phyloP scores from a whole-genome alignment of 163 green algal genomes.

The Picocystis sp. region DNA sequence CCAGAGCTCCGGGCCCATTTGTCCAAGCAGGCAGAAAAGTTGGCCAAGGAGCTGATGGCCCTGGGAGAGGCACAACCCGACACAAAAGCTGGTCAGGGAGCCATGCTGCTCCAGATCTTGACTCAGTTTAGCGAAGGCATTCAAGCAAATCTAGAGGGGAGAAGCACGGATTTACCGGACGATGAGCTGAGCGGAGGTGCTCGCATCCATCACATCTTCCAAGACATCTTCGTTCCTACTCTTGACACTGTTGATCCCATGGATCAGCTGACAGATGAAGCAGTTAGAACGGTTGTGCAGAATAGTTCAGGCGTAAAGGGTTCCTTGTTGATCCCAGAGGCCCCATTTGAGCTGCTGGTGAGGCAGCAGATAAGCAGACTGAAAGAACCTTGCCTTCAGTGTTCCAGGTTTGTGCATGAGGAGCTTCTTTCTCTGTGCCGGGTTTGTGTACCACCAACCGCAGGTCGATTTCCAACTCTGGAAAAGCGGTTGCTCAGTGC shows the following conservation, averaged over 20 bases:
- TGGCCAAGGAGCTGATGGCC: conserved; percentile 11
- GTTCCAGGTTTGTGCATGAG: conserved; percentile 75
- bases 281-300: conserved; percentile 75
- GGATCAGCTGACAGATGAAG: conserved; percentile 66
- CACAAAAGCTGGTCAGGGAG: conserved; percentile 19
- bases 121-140: conserved; percentile 61
- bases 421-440: conserved; percentile 80
- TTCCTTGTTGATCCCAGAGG: conserved; percentile 56
- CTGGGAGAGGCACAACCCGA: conserved; percentile 1
- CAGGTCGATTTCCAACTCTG: conserved; percentile 37
- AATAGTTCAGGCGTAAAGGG: conserved; percentile 78
- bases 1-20: conserved; percentile 35
- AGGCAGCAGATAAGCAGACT: conserved; percentile 61
- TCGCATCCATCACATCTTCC: conserved; percentile 76
- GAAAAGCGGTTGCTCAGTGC: conserved; percentile 28
- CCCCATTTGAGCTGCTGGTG: conserved; percentile 90
- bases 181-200: conserved; percentile 45
- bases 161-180: conserved; percentile 45
- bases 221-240: conserved; percentile 63
- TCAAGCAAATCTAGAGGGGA: conserved; percentile 43
- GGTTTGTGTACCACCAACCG: conserved; percentile 39
- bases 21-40: conserved; percentile 26
- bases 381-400: conserved; percentile 54
- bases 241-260: conserved; percentile 51
- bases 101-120: conserved; percentile 65